These are phyloP conservation scores for Agaricus subrufescens DNA, from an alignment of 768 basidiomycete genomes.

Conservation along the genomic window DNA sequence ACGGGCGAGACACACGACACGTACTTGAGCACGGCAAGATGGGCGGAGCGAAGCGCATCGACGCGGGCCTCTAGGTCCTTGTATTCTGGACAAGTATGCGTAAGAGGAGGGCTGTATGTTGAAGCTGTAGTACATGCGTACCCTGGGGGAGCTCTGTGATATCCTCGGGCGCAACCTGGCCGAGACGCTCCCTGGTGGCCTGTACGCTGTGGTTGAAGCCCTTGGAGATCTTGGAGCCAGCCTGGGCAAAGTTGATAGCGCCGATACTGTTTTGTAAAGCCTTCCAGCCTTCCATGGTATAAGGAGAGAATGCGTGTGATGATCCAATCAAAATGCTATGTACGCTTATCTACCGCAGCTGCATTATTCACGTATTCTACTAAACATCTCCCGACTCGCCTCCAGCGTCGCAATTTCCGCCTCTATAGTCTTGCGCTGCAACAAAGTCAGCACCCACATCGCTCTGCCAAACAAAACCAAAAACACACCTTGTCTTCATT, in stretches of 20 bases:
- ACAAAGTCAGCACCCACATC: background rate
- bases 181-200: conserved; percentile 83
- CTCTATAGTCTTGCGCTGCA: conserved; percentile 9
- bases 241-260: conserved; percentile 67
- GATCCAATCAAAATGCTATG: background rate
- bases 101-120: background rate
- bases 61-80: conserved; percentile 93
- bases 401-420: conserved; percentile 13
- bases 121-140: conserved; percentile 22
- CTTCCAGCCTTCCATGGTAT: conserved; percentile 58
- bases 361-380: background rate
- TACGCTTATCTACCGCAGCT: conserved; percentile 9
- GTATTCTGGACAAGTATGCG: conserved; percentile 62
- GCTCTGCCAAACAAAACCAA: background rate
- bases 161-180: conserved; percentile 85
- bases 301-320: conserved; percentile 1
- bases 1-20: conserved; percentile 16
- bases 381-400: conserved; percentile 11
- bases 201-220: conserved; percentile 80
- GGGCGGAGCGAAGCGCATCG: conserved; percentile 82
- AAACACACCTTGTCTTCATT: conserved; percentile 79
- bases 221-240: conserved; percentile 72
- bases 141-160: conserved; percentile 94
- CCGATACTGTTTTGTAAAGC: conserved; percentile 62
- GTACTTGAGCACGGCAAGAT: conserved; percentile 74